Conservation (phyloP, 1,284 basidiomycete species). For the Melampsora larici-populina region DNA sequence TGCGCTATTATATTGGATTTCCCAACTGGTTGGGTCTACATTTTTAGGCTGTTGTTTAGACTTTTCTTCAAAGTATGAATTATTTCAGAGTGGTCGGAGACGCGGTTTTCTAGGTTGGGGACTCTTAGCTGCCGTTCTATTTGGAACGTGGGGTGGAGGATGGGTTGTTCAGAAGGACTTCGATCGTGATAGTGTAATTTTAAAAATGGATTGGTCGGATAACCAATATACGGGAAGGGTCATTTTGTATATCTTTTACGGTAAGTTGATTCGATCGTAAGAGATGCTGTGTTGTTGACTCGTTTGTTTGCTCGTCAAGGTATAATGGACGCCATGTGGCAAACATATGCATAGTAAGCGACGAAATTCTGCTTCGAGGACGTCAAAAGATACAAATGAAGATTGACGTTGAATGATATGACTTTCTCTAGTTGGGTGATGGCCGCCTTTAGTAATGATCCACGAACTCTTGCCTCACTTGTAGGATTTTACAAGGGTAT, state of each 20-base stretch:
- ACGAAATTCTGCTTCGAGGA: too few relatives aligned
- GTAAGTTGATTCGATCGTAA: slow-evolving; percentile 45
- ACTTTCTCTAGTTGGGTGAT: slow-evolving; percentile 30
- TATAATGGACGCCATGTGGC: slow-evolving; percentile 41
- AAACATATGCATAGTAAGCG: slow-evolving; percentile 42
- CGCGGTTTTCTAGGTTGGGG: slow-evolving; percentile 49
- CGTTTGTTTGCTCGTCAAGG: not conserved
- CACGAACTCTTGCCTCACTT: slow-evolving; percentile 22
- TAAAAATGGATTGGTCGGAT: slow-evolving; percentile 40
- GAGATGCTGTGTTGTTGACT: not conserved
- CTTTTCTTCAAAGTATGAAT: slow-evolving; percentile 39
- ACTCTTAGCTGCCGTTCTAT: slow-evolving; percentile 47
- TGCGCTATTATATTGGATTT: slow-evolving; percentile 55
- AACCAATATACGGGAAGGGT: slow-evolving; percentile 46
- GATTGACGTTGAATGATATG: not conserved
- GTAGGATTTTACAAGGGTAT: slow-evolving; percentile 44
- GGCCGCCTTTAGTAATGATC: slow-evolving; percentile 30
- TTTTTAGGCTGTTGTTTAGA: slow-evolving; percentile 47
- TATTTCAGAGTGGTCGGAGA: slow-evolving; percentile 46
- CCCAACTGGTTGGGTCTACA: slow-evolving; percentile 50
- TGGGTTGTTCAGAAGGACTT: slow-evolving; percentile 50
- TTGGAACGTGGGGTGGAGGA: slow-evolving; percentile 50
- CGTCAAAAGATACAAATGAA: too few relatives aligned
- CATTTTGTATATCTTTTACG: slow-evolving; percentile 50
- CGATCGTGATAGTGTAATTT: slow-evolving; percentile 44